Percentiles rank a stretch among this genome's conserved stretches.
phyloP scores from a whole-genome alignment of 805 yeast genomes.

The Saccharomyces mikatae region DNA sequence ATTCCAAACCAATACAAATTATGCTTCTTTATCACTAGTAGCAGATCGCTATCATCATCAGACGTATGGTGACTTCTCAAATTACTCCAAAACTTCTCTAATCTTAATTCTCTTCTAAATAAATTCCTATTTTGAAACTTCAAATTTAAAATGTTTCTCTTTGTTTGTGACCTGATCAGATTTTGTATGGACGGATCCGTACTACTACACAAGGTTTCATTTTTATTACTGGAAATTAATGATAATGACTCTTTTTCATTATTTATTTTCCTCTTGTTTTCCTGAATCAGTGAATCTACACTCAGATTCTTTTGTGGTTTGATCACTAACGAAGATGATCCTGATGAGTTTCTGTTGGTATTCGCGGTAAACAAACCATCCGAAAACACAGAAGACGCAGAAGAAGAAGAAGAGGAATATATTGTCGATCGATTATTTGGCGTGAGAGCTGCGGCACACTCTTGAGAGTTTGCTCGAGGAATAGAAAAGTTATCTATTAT shows the following conservation, averaged over 20 bases:
- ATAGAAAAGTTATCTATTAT: constrained; percentile 5
- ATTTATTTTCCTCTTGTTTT: constrained; percentile 11
- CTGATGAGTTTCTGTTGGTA: not conserved
- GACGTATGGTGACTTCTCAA: constrained; percentile 1
- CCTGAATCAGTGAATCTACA: constrained; percentile 14
- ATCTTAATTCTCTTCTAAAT: constrained; percentile 5
- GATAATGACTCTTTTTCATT: constrained; percentile 7
- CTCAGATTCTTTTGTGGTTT: constrained; percentile 12
- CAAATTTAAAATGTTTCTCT: constrained; percentile 6
- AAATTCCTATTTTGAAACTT: constrained; percentile 10
- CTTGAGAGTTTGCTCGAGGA: not conserved
- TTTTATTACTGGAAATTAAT: not conserved
- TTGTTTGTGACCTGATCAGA: constrained; percentile 2
- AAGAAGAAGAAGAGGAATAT: constrained; percentile 1
- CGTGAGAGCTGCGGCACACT: not conserved
- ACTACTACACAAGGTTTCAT: not conserved
- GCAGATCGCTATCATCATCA: constrained; percentile 1
- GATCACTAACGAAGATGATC: constrained; percentile 1
- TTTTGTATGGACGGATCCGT: not conserved
- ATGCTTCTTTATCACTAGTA: constrained; percentile 9
- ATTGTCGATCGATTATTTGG: constrained; percentile 4
- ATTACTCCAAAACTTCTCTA: constrained; percentile 8
- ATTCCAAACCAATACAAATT: constrained; percentile 13
- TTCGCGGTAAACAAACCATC: not conserved
- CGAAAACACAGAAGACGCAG: constrained; percentile 2